Base-by-base conservation (phyloP, 768 basidiomycete genomes). In the Terana coerulea region DNA sequence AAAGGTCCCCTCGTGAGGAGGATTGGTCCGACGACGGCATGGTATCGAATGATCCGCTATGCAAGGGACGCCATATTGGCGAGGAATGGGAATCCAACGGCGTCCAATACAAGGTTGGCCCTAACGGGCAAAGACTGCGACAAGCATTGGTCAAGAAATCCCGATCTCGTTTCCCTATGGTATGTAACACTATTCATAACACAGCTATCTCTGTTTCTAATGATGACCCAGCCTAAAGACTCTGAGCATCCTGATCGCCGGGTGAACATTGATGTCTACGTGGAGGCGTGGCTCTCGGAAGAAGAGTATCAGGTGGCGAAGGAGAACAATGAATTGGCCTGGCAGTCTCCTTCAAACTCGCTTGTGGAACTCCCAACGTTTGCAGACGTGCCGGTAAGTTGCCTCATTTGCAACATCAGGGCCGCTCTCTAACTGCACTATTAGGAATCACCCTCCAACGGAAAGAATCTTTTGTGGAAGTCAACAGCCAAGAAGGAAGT, bases 251-350 rank as follows among this genome's bases (percentile, higher is more conserved):
- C 87, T 3, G 89, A 91, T 66, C 78, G 79, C 37, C 69, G 79
- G 48, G 80, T 77, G 19, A 79, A 82, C 52, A 69, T 89, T 22
- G 81, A 87, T 55, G 81, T 90, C 26, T 86, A 77, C 58, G 77
- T 91, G n/a, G 88, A 90, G 64, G 75, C 73, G 17, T 92, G 89
- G 89, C 73, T 89, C 47, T 81, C 81, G 10, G 88, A 90, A 49
- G 85, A 82, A 51, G 83, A 88, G 58, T 85, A 87, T 64, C 71
- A 74, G 44, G 74, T 75, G 42, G 83, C 85, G 1, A 88, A 88
- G 57, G 73, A 75, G 15, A 72, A 75, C 34, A 76, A 75, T 50
- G 72, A 80, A 31, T 64, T 90, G 15, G 83, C 80, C 15, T 88
- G 86, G 86, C 87, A 88, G 54, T 68, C 74, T 14, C 72, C 73